Percentiles rank a stretch among this genome's conserved stretches.
Conservation (phyloP, 768 basidiomycete species). For the Paxillus rubicundulus region DNA sequence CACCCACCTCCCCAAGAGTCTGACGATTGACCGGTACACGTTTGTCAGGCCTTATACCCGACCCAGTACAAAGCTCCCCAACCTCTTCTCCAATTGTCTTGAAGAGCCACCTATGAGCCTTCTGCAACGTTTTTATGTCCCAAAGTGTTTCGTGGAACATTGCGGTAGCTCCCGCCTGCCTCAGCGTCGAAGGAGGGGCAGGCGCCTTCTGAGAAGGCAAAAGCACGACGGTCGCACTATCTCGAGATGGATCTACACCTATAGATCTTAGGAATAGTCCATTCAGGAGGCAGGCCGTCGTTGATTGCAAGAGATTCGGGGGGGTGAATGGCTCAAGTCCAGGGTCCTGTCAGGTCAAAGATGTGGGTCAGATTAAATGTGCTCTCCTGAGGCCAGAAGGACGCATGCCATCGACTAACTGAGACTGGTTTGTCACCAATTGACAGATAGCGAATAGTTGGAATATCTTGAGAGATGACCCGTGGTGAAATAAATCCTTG, state of each 20-base stretch:
- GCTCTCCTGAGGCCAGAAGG: background rate
- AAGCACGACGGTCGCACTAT: conserved; percentile 34
- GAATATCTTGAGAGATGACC: conserved; percentile 36
- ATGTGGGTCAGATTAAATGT: background rate
- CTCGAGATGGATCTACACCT: background rate
- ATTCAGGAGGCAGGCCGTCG: conserved; percentile 52
- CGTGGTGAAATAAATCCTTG: conserved; percentile 44
- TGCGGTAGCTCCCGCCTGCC: conserved; percentile 23
- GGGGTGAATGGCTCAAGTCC: conserved; percentile 43
- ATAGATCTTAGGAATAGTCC: conserved; percentile 14
- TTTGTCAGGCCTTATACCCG: background rate
- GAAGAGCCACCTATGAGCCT: conserved; percentile 38
- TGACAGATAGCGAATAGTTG: conserved; percentile 55
- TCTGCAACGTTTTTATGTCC: conserved; percentile 33
- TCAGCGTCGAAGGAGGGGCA: conserved; percentile 41
- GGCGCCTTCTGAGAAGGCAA: conserved; percentile 46
- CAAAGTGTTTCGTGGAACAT: conserved; percentile 34
- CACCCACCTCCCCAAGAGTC: conserved; percentile 36
- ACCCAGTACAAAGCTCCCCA: conserved; percentile 11
- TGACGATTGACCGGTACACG: conserved; percentile 9
- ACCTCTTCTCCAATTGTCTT: conserved; percentile 27
- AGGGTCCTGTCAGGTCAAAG: conserved; percentile 26
- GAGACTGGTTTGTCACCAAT: conserved; percentile 14
- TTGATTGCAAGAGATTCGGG: conserved; percentile 56
- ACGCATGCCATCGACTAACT: conserved; percentile 7